Base-by-base conservation (phyloP, 2,329 filamentous ascomycete species). In the Chrysosphaeria jannelii region DNA sequence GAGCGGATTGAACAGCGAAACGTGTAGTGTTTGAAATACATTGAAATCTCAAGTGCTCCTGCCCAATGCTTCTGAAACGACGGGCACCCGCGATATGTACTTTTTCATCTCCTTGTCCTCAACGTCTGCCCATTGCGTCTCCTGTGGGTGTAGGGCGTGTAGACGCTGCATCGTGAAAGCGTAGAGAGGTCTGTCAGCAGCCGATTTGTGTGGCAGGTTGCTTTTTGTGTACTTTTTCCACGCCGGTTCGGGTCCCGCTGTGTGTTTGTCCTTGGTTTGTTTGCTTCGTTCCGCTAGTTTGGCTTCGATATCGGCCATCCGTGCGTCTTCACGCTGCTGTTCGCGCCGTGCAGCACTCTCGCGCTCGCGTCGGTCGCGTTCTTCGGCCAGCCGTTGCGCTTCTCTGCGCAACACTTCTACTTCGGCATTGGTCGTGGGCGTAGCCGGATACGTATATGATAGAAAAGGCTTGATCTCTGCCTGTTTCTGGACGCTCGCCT, bases 251-350 rank as follows among this genome's bases (percentile, higher is more conserved):
- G 41, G 10, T 40, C 13, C 10, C n/a, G 5, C 13, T 15, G 10
- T 15, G 46, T 24, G 13, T 19, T 24, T 19, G 5, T 24, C 18
- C 27, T 37, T 37, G 11, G 34, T 35, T 26, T 40, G 44, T 15
- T 47, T 44, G 19, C 41, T 42, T 30, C 45, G 43, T 27, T 48
- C 47, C 16, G 39, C 36, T 12, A 57, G 40, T 20, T 35, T 40
- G 13, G 39, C 40, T 34, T 56, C 50, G 17, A 56, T 34, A 15
- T 47, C 43, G 8, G 44, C 47, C 10, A 51, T 44, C 25, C 43
- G 42, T 12, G 46, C 42, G 24, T 44, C 32, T 25, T 40, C 35
- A 16, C 42, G 42, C 28, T 46, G 42, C 30, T 46, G 44, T n/a
- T 18, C 16, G 16, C 16, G 16, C 12, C 38, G 34, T 31, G 44